Base-by-base conservation (phyloP, 305 asterid genomes). In the Fraxinus greggii region DNA sequence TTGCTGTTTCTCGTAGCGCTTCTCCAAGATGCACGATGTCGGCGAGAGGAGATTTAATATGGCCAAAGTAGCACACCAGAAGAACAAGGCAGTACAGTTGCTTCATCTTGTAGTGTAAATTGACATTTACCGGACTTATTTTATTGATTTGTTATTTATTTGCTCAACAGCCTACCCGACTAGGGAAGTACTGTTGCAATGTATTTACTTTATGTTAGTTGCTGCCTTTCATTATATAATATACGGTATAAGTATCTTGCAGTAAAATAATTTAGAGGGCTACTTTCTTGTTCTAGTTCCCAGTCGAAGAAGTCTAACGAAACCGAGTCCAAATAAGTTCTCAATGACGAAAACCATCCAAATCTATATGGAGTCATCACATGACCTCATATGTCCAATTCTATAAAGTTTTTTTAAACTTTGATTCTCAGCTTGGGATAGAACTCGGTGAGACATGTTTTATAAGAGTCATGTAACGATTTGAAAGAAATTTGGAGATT, bases 41-140 rank as follows among this genome's bases (percentile, higher is more conserved):
- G 67, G 74, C 63, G 8, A 6, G 32, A 69, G 72, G 26, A 83
- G 72, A 69, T 31, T 4, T 35, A 78, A 81, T 38, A 78, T 23
- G 45, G 75, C 79, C 36, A 45, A 13, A 54, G 23, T 76, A 67
- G 54, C n/a, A 33, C 19, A 17, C 69, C 65, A 23, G 77, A 70
- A 51, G 84, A 65, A 54, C 76, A 26, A 35, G 28, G 74, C 21
- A 24, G 33, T 38, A 17, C 70, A 38, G 24, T 21, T 78, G 42
- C 19, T 19, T 31, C 10, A 23, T 51, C 29, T 59, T 17, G 28
- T 63, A 8, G 23, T 63, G 80, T 75, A 80, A n/a, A 45, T 84
- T 48, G 24, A 63, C 35, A 36, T 31, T 0, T 2, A 23, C 70
- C 70, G 1, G 70, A 61, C 31, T 61, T 21, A 61, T 63, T 75